phyloP scores from a whole-genome alignment of 2,329 filamentous ascomycete genomes.

The Volutella citrinella region DNA sequence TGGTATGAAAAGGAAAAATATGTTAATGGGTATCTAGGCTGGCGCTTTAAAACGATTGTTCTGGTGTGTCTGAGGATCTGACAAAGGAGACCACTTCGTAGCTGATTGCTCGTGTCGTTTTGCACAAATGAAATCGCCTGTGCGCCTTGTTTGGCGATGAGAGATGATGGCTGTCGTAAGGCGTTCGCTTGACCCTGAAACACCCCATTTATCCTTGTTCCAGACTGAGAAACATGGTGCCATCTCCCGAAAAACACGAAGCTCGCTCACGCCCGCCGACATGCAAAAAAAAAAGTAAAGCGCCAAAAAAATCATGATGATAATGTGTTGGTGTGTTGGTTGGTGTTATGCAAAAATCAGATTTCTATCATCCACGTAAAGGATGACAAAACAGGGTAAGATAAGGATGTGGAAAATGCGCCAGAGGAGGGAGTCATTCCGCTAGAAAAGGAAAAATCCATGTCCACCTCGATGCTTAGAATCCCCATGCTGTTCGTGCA shows the following conservation, averaged over 20 bases:
- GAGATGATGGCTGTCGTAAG: no score
- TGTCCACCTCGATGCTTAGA: slow-evolving; percentile 8
- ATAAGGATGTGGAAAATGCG: no score
- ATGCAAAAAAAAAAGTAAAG: slow-evolving; percentile 5
- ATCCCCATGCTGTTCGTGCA: no score
- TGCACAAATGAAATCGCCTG: slow-evolving; percentile 9
- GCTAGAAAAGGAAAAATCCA: slow-evolving; percentile 13
- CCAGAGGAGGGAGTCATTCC: no score
- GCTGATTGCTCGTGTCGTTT: no score
- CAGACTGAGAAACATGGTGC: no score
- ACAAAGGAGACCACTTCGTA: no score
- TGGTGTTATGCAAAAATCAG: slow-evolving; percentile 16
- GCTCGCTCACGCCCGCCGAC: slow-evolving; percentile 1
- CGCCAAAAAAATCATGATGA: slow-evolving; percentile 17
- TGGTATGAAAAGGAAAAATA: no score
- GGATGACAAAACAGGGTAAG: slow-evolving; percentile 6
- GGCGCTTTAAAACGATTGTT: no score
- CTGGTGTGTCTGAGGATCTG: no score
- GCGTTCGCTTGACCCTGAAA: no score
- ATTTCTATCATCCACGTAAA: slow-evolving; percentile 8
- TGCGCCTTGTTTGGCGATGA: slow-evolving; percentile 14
- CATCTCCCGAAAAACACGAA: slow-evolving; percentile 3
- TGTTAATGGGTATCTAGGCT: no score
- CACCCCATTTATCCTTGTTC: neutral
- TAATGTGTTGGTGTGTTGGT: slow-evolving; percentile 6